These are phyloP conservation scores for Pseudovirgaria hyperparasitica DNA, from an alignment of 2,329 filamentous ascomycete genomes.

Conservation along the genomic window DNA sequence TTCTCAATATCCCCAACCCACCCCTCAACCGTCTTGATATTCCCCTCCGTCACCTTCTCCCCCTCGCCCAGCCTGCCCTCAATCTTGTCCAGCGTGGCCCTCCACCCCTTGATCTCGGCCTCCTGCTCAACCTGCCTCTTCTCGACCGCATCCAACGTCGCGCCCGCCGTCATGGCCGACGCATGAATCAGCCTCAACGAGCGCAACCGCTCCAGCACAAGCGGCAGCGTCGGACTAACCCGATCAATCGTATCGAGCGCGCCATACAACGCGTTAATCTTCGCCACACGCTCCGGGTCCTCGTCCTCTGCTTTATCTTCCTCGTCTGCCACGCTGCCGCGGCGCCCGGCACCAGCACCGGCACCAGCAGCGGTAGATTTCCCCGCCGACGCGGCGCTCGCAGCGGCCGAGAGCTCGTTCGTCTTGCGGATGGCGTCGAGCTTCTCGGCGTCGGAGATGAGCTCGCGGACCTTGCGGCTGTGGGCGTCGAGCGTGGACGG, in stretches of 20 bases:
- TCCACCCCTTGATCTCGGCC: constrained; percentile 75
- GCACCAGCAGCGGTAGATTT: no score
- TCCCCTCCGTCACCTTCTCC: constrained; percentile 58
- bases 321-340: constrained; percentile 2
- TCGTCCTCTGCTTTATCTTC: constrained; percentile 24
- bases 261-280: constrained; percentile 85
- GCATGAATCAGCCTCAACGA: constrained; percentile 76
- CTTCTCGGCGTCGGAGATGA: constrained; percentile 60
- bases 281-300: constrained; percentile 61
- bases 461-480: constrained; percentile 54
- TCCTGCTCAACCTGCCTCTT: constrained; percentile 70
- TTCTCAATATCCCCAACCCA: constrained; percentile 83
- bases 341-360: no score
- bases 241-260: constrained; percentile 80
- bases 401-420: constrained; percentile 4
- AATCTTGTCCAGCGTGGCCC: constrained; percentile 64
- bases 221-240: constrained; percentile 71
- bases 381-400: no score
- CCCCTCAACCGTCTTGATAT: constrained; percentile 71
- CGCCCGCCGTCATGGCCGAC: constrained; percentile 69
- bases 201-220: constrained; percentile 71
- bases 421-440: constrained; percentile 42
- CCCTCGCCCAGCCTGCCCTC: constrained; percentile 62
- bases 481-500: constrained; percentile 62
- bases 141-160: constrained; percentile 66